Conservation (phyloP, 2,329 filamentous ascomycete genomes). For the Exutisphaerella laricina region DNA sequence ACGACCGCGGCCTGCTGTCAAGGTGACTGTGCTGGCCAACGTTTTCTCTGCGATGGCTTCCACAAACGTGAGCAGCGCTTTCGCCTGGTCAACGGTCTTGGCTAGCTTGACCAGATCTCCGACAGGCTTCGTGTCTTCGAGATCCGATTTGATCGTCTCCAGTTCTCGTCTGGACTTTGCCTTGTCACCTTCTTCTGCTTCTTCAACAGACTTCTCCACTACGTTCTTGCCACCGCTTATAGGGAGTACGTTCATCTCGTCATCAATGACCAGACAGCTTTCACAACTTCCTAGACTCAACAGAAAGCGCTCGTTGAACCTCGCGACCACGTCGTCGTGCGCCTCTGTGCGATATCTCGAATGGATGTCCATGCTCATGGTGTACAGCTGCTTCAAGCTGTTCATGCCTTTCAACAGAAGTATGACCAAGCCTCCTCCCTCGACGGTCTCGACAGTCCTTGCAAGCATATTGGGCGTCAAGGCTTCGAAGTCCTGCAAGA, state of each 20-base stretch:
- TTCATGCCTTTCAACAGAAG: constrained; percentile 92
- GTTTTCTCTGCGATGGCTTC: constrained; percentile 97
- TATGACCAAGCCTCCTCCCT: constrained; percentile 88
- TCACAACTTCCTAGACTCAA: constrained; percentile 93
- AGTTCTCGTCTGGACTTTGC: constrained; percentile 68
- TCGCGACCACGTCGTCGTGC: constrained; percentile 85
- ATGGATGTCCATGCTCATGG: constrained; percentile 95
- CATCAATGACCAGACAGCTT: constrained; percentile 90
- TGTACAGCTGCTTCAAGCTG: constrained; percentile 95
- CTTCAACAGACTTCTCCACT: constrained; percentile 69
- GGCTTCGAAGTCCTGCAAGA: constrained; percentile 95
- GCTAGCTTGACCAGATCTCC: constrained; percentile 79
- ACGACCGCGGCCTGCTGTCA: constrained; percentile 89
- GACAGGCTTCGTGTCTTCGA: constrained; percentile 79
- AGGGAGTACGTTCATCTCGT: constrained; percentile 93
- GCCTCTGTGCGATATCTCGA: constrained; percentile 94
- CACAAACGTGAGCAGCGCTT: constrained; percentile 92
- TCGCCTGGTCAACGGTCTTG: constrained; percentile 90
- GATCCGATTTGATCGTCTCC: constrained; percentile 76
- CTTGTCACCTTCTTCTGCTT: constrained; percentile 64
- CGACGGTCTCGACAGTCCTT: constrained; percentile 92
- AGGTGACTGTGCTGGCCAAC: constrained; percentile 80
- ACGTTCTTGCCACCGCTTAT: constrained; percentile 94
- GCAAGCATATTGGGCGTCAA: constrained; percentile 95
- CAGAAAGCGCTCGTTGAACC: constrained; percentile 97